A percentile compares a stretch with the other conserved stretches of the same genome.
These are phyloP conservation scores for Verticillium alfalfae DNA, from an alignment of 2,329 filamentous ascomycete species.

Conservation along the genomic window DNA sequence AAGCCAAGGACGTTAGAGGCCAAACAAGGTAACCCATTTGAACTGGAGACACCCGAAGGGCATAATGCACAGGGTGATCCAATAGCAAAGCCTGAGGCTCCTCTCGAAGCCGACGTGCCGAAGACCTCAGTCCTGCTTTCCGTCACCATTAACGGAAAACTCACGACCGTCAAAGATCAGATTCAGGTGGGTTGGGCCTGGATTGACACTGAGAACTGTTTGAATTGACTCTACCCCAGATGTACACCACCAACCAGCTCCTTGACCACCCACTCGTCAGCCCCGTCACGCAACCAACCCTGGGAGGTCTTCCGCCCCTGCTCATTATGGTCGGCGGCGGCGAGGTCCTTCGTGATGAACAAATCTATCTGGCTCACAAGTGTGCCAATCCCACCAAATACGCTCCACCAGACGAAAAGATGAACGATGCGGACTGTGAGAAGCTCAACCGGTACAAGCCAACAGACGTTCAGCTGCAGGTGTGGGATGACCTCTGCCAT, in stretches of 20 bases:
- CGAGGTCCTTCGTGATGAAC: conserved; percentile 86
- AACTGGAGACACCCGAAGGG: conserved; percentile 14
- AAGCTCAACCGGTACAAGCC: conserved; percentile 64
- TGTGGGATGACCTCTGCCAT: conserved; percentile 95
- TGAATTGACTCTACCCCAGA: conserved; percentile 26
- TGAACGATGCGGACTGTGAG: conserved; percentile 58
- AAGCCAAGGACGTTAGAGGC: conserved; percentile 17
- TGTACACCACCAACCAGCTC: conserved; percentile 78
- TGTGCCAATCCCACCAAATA: conserved; percentile 79
- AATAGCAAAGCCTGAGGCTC: background rate
- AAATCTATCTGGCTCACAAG: conserved; percentile 93
- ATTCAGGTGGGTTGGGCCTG: conserved; percentile 61
- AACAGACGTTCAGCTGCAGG: conserved; percentile 88
- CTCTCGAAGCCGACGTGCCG: conserved; percentile 6
- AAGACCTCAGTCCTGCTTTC: conserved; percentile 38
- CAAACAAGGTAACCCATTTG: conserved; percentile 28
- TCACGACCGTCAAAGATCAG: conserved; percentile 77
- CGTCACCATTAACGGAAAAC: conserved; percentile 65
- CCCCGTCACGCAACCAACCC: conserved; percentile 77
- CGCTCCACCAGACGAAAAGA: conserved; percentile 56
- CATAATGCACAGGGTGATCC: conserved; percentile 1
- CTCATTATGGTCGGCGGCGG: conserved; percentile 83
- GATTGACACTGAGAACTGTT: conserved; percentile 3
- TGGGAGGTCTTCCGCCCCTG: conserved; percentile 84
- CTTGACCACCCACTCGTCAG: conserved; percentile 86